Evolutionary conservation across 2,329 filamentous ascomycete genomes (phyloP).

Genomic region (Clarireedia homoeocarpa): DNA sequence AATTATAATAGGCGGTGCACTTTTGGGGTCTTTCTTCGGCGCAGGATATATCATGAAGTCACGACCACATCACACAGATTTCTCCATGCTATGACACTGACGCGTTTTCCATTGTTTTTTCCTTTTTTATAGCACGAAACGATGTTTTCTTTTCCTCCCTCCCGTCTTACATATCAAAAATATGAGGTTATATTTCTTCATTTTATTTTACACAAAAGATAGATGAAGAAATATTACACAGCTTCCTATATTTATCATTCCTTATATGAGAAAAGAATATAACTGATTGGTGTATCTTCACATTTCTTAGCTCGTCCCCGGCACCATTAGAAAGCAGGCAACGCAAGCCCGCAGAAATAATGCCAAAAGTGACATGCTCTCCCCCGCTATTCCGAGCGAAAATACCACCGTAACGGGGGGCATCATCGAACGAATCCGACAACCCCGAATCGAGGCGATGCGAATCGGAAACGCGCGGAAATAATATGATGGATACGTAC

Average conservation of each 20-base stretch:
- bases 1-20: background rate
- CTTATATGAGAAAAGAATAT: slow-evolving; percentile 21
- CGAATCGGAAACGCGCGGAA: too few species aligned
- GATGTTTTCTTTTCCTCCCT: background rate
- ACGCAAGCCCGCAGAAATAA: too few species aligned
- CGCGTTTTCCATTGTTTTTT: background rate
- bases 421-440: background rate
- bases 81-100: slow-evolving; percentile 8
- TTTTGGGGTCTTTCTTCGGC: slow-evolving; percentile 9
- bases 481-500: too few species aligned
- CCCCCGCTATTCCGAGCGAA: too few species aligned
- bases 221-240: slow-evolving; percentile 9
- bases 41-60: slow-evolving; percentile 7
- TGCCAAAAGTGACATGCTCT: too few species aligned
- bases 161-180: background rate
- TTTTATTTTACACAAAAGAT: background rate
- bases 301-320: slow-evolving; percentile 7
- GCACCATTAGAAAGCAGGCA: background rate
- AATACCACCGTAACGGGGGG: background rate
- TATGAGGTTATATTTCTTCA: background rate
- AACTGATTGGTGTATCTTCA: slow-evolving; percentile 22
- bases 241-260: background rate
- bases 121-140: background rate
- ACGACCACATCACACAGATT: slow-evolving; percentile 8
- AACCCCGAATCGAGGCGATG: too few species aligned